Percentiles rank a stretch among this genome's conserved stretches.
Conservation (phyloP, 352 stramenopile species). For the Pythium insidiosum region DNA sequence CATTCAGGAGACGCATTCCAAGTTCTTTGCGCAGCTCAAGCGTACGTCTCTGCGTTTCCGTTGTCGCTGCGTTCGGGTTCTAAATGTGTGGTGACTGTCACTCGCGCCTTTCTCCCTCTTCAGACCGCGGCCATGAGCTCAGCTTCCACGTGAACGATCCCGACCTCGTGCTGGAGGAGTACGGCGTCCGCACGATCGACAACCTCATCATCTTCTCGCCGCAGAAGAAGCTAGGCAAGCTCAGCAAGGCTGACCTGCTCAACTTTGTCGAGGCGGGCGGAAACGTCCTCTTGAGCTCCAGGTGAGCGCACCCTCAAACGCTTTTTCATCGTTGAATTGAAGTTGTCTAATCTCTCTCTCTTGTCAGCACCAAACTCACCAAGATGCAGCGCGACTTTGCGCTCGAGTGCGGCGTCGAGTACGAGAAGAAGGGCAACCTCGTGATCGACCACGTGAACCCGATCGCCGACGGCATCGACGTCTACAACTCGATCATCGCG, state of each 20-base stretch:
- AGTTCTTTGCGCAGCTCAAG: slow-evolving; percentile 64
- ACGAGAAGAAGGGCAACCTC: slow-evolving; percentile 81
- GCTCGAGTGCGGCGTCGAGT: slow-evolving; percentile 82
- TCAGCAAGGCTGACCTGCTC: slow-evolving; percentile 64
- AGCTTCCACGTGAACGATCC: slow-evolving; percentile 49
- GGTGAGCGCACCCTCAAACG: slow-evolving; percentile 7
- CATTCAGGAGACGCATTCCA: slow-evolving; percentile 57
- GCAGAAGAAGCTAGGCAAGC: slow-evolving; percentile 60
- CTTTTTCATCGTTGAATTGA: not conserved
- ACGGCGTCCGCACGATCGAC: slow-evolving; percentile 83
- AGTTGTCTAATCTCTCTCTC: not conserved
- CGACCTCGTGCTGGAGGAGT: slow-evolving; percentile 59
- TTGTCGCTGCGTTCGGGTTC: not conserved
- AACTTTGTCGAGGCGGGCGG: slow-evolving; percentile 83
- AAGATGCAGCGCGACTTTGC: slow-evolving; percentile 82
- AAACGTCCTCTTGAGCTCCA: slow-evolving; percentile 72
- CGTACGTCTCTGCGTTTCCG: slow-evolving; percentile 18
- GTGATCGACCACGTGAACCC: slow-evolving; percentile 85
- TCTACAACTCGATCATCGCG: slow-evolving; percentile 72
- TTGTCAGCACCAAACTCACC: slow-evolving; percentile 53
- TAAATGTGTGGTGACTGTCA: not conserved
- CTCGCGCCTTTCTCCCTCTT: not conserved
- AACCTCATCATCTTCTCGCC: slow-evolving; percentile 88
- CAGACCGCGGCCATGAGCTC: slow-evolving; percentile 59
- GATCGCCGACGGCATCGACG: slow-evolving; percentile 43